Evolutionary conservation across 495 filamentous ascomycete species (phyloP).

Genomic region (Ascobolus immersus): DNA sequence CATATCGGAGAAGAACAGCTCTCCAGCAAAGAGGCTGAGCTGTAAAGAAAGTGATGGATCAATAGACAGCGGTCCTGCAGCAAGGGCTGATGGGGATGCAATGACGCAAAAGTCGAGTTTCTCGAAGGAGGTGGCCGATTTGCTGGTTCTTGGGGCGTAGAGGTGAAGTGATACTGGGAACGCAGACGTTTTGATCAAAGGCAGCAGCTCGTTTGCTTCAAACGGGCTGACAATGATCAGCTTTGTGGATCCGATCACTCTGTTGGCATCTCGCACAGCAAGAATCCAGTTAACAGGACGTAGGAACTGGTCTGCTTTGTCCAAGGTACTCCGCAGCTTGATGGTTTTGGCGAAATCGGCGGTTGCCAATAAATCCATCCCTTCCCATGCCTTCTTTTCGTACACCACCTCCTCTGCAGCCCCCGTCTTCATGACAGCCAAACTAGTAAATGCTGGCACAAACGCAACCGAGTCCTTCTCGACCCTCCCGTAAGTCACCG

Average conservation of each 20-base stretch:
- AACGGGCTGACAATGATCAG: slow-evolving; percentile 36
- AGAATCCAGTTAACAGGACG: slow-evolving; percentile 36
- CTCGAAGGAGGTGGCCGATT: slow-evolving; percentile 23
- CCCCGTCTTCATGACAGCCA: slow-evolving; percentile 15
- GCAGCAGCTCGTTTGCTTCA: slow-evolving; percentile 32
- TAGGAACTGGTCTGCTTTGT: slow-evolving; percentile 25
- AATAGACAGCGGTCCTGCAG: slow-evolving; percentile 1
- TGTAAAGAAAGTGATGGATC: slow-evolving; percentile 16
- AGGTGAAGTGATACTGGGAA: slow-evolving; percentile 27
- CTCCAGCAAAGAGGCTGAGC: slow-evolving; percentile 42
- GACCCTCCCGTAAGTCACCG: slow-evolving; percentile 17
- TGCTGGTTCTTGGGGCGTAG: slow-evolving; percentile 30
- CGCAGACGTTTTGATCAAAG: slow-evolving; percentile 15
- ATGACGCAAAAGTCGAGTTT: slow-evolving; percentile 20
- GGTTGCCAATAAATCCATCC: slow-evolving; percentile 26
- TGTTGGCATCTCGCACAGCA: slow-evolving; percentile 12
- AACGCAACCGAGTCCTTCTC: slow-evolving; percentile 15
- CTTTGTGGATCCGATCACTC: slow-evolving; percentile 5
- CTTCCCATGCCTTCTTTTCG: slow-evolving; percentile 18
- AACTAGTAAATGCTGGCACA: slow-evolving; percentile 27
- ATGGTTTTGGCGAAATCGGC: slow-evolving; percentile 31
- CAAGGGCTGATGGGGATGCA: slow-evolving; percentile 14
- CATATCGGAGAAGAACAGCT: slow-evolving; percentile 32
- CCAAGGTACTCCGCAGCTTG: background rate
- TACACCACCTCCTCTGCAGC: slow-evolving; percentile 19